Percentiles rank a stretch among this genome's conserved stretches.
phyloP scores from a whole-genome alignment of 257 asterid genomes.

The Solanum lycopersicoides region DNA sequence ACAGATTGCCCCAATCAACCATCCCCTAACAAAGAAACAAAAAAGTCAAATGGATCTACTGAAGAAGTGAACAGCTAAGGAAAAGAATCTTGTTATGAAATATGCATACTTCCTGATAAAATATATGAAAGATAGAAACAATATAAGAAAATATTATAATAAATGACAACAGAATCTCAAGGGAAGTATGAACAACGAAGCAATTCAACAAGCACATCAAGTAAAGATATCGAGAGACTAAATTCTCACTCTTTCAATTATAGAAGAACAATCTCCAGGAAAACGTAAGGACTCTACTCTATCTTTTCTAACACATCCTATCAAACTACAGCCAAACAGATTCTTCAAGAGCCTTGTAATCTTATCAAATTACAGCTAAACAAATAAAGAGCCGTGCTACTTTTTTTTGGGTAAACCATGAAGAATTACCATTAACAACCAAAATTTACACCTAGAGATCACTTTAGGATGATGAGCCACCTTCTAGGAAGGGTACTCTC shows the following conservation, averaged over 20 bases:
- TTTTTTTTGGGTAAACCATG: not conserved
- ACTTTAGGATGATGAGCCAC: not conserved
- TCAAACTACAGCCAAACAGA: not conserved
- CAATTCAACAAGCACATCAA: not conserved
- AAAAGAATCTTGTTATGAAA: not conserved
- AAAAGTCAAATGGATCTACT: not conserved
- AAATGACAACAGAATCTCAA: not conserved
- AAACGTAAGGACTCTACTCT: not conserved
- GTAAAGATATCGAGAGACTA: not conserved
- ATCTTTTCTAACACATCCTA: not conserved
- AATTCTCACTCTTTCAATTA: not conserved
- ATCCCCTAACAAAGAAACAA: not conserved
- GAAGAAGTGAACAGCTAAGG: not conserved
- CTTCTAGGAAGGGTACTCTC: not conserved
- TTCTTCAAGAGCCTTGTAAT: not conserved
- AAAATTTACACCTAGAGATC: not conserved
- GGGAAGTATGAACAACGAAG: not conserved
- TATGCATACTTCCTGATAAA: not conserved
- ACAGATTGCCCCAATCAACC: not conserved
- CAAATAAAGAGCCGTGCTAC: not conserved
- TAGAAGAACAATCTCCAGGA: not conserved
- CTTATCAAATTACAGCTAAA: not conserved
- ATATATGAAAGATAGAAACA: not conserved
- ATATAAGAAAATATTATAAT: not conserved
- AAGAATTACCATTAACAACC: not conserved